Conservation (phyloP, 202 grass and related monocot genomes). For the Hordeum pubiflorum region DNA sequence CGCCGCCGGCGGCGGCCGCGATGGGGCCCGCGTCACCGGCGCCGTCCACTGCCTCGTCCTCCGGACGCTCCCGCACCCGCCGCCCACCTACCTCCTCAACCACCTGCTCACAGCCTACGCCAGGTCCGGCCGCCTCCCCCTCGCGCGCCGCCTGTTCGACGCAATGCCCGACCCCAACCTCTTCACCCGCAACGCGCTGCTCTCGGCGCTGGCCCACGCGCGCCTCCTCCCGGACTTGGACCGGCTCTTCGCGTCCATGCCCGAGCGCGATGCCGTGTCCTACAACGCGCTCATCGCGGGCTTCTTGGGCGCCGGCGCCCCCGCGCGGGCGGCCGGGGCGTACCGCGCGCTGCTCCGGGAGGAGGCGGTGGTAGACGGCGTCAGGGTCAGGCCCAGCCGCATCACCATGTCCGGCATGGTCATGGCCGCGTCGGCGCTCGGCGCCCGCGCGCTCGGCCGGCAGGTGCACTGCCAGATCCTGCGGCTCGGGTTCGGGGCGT, state of each 20-base stretch:
- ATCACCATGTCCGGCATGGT: slow-evolving; percentile 50
- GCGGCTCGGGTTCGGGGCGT: slow-evolving; percentile 29
- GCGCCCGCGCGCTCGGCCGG: slow-evolving; percentile 3
- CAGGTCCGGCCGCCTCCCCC: slow-evolving; percentile 5
- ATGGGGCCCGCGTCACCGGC: not conserved
- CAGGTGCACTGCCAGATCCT: slow-evolving; percentile 49
- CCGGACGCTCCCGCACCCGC: slow-evolving; percentile 6
- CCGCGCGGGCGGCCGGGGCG: not conserved
- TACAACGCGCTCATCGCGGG: slow-evolving; percentile 35
- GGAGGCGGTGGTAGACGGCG: not conserved
- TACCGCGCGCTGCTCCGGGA: slow-evolving; percentile 30
- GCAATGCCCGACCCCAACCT: slow-evolving; percentile 28
- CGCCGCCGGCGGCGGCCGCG: not conserved
- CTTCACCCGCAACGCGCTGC: slow-evolving; percentile 47
- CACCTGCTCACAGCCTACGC: slow-evolving; percentile 31
- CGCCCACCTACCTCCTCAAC: slow-evolving; percentile 44
- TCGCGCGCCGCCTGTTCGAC: slow-evolving; percentile 42
- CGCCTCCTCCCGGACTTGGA: slow-evolving; percentile 20
- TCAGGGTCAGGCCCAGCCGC: slow-evolving; percentile 14
- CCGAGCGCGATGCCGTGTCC: slow-evolving; percentile 25
- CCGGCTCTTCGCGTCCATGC: slow-evolving; percentile 30
- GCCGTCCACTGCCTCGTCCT: slow-evolving; percentile 37
- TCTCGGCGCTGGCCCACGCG: slow-evolving; percentile 41
- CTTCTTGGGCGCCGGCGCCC: not conserved
- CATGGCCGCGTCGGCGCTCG: slow-evolving; percentile 18